A percentile compares a stretch with the other conserved stretches of the same genome.
Conservation (phyloP, 2,329 filamentous ascomycete genomes). For the Talaromyces marneffei region DNA sequence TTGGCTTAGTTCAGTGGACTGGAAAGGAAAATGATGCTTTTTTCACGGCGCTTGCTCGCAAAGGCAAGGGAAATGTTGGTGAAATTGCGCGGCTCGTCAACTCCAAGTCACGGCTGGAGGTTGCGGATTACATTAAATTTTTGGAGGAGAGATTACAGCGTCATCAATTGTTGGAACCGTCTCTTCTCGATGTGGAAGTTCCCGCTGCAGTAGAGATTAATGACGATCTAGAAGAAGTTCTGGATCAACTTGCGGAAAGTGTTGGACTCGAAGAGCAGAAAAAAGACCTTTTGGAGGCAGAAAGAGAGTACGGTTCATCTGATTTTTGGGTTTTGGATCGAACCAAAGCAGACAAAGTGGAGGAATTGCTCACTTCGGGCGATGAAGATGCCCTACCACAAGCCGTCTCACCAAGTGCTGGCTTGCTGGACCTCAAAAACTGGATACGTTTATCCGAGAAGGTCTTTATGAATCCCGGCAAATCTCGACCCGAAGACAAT, state of each 20-base stretch:
- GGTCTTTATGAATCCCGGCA: conserved; percentile 68
- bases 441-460: conserved; percentile 61
- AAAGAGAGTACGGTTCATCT: conserved; percentile 49
- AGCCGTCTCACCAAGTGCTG: conserved; percentile 45
- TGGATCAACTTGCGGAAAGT: conserved; percentile 64
- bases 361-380: conserved; percentile 20
- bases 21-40: conserved; percentile 63
- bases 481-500: conserved; percentile 55
- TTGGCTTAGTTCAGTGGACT: conserved; percentile 58
- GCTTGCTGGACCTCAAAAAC: conserved; percentile 53
- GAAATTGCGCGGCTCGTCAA: conserved; percentile 59
- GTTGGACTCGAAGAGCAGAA: conserved; percentile 60
- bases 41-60: conserved; percentile 59
- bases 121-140: conserved; percentile 61
- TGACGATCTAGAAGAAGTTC: conserved; percentile 55
- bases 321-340: conserved; percentile 60
- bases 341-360: conserved; percentile 27
- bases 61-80: conserved; percentile 58
- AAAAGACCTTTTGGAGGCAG: conserved; percentile 57
- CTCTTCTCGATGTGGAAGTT: conserved; percentile 42
- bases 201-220: conserved; percentile 70
- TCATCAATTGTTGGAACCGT: neutral
- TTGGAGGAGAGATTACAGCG: conserved; percentile 44
- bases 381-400: conserved; percentile 10
- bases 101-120: conserved; percentile 69